phyloP scores from a whole-genome alignment of 306 rosid genomes.

The Boehmeria nivea region DNA sequence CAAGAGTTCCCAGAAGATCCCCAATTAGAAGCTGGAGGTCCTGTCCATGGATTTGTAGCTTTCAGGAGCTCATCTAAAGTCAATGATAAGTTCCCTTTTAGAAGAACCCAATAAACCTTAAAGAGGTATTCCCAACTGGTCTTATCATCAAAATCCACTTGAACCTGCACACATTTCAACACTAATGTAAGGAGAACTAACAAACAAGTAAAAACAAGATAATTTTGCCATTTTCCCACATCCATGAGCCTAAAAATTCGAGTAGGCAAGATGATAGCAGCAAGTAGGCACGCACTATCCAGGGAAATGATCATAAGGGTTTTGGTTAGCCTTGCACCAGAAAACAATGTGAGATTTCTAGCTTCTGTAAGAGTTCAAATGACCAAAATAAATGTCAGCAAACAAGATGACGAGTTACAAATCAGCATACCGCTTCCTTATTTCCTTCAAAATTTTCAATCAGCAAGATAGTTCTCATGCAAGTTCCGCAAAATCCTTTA shows the following conservation, averaged over 20 bases:
- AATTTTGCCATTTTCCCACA: not conserved
- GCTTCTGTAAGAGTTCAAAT: not conserved
- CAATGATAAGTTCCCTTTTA: slow-evolving; percentile 71
- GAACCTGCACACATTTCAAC: slow-evolving; percentile 31
- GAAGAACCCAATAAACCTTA: slow-evolving; percentile 81
- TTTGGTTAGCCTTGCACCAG: not conserved
- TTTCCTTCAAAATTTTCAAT: slow-evolving; percentile 64
- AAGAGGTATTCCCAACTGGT: slow-evolving; percentile 99
- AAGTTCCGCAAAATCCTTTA: slow-evolving; percentile 83
- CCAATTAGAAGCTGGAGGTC: slow-evolving; percentile 33
- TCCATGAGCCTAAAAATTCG: not conserved
- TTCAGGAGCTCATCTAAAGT: slow-evolving; percentile 65
- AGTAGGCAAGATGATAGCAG: not conserved
- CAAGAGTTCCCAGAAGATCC: slow-evolving; percentile 45
- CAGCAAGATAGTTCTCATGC: slow-evolving; percentile 86
- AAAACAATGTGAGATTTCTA: not conserved
- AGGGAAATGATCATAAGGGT: not conserved
- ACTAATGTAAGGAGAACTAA: not conserved
- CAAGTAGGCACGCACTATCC: not conserved
- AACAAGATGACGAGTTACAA: slow-evolving; percentile 20
- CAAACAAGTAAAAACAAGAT: not conserved
- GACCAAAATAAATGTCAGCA: not conserved
- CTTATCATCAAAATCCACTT: slow-evolving; percentile 95
- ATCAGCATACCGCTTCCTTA: slow-evolving; percentile 59
- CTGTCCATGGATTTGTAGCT: slow-evolving; percentile 69